Conservation (phyloP, 2,329 filamentous ascomycete species). For the Tolypocladium album region DNA sequence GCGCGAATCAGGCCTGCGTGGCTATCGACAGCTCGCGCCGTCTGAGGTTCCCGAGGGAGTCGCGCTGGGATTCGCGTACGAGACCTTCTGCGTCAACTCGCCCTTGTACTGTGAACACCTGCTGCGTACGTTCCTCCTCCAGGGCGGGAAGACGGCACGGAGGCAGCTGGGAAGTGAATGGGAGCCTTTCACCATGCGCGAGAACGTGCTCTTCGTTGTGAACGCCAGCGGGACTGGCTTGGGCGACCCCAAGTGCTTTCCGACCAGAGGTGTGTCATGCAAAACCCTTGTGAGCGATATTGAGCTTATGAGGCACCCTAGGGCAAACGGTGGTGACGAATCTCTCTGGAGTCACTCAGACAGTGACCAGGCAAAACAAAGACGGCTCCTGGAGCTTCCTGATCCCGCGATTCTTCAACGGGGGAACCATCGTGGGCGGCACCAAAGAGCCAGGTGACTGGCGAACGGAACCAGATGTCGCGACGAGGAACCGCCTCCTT, state of each 20-base stretch:
- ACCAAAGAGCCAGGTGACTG: constrained; percentile 45
- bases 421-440: constrained; percentile 54
- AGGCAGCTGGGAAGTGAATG: constrained; percentile 17
- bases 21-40: constrained; percentile 15
- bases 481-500: constrained; percentile 37
- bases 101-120: constrained; percentile 37
- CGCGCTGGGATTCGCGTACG: constrained; percentile 36
- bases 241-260: constrained; percentile 19
- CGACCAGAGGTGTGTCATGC: constrained; percentile 16
- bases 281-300: too few species aligned
- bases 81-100: constrained; percentile 43
- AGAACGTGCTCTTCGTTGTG: constrained; percentile 14
- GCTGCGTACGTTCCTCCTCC: constrained; percentile 18
- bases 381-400: constrained; percentile 54
- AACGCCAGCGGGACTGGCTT: constrained; percentile 25
- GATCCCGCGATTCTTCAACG: constrained; percentile 48
- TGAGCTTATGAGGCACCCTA: constrained; percentile 1
- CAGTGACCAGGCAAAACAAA: constrained; percentile 48
- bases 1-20: constrained; percentile 15
- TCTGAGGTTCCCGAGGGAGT: constrained; percentile 31
- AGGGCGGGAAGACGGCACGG: constrained; percentile 16
- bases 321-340: constrained; percentile 27
- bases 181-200: constrained; percentile 16
- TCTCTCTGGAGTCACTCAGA: constrained; percentile 19
- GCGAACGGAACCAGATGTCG: constrained; percentile 31